Percentiles rank a stretch among this genome's conserved stretches.
Evolutionary conservation across 306 rosid species (phyloP).

Genomic region (Cucurbita argyrosperma): DNA sequence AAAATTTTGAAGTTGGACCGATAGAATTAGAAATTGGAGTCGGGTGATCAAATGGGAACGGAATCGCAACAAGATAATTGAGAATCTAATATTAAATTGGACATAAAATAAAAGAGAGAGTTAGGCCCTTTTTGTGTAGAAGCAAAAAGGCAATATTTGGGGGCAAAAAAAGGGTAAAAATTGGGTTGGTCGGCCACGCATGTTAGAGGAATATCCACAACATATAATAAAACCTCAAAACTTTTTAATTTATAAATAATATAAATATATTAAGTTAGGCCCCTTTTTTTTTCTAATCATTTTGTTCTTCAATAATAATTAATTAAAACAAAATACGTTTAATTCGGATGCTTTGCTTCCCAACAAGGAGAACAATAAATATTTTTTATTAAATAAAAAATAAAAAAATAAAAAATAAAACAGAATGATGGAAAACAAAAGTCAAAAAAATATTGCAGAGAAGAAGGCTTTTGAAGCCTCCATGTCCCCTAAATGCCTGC

Average conservation of each 20-base stretch:
- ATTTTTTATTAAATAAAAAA: not conserved
- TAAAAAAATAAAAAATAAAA: not conserved
- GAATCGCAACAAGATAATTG: not conserved
- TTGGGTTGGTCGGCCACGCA: conserved; percentile 8
- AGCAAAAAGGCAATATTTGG: not conserved
- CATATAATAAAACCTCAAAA: not conserved
- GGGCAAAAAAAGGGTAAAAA: not conserved
- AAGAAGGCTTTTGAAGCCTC: conserved; percentile 16
- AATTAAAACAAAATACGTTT: not conserved
- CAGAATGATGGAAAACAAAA: not conserved
- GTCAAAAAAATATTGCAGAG: not conserved
- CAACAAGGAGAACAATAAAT: not conserved
- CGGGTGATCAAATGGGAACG: not conserved
- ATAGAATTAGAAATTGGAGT: not conserved
- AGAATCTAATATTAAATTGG: not conserved
- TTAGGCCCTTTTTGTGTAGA: not conserved
- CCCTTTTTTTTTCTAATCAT: not conserved
- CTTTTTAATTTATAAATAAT: not conserved
- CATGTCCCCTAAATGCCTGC: conserved; percentile 49
- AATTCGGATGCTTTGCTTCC: not conserved
- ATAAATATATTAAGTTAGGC: not conserved
- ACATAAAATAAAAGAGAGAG: not conserved
- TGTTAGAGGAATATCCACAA: not conserved
- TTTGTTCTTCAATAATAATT: not conserved
- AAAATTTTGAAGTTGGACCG: no score